Percentiles rank a stretch among this genome's conserved stretches.
phyloP scores from a whole-genome alignment of 2,329 filamentous ascomycete species.

The Neonectria sp. region DNA sequence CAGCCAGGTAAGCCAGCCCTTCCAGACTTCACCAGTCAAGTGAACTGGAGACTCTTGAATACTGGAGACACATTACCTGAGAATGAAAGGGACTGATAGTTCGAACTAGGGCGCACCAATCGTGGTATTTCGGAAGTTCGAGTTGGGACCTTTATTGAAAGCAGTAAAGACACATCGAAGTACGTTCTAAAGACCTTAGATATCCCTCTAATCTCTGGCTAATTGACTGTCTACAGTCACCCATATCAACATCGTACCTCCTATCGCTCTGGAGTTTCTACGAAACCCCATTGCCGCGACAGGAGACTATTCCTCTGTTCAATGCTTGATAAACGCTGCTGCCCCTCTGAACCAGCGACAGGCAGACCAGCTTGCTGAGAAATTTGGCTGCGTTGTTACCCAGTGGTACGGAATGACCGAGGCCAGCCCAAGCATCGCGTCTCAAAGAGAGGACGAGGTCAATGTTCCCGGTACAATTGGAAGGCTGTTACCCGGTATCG shows the following conservation, averaged over 20 bases:
- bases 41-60: no score
- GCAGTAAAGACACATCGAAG: slow-evolving; percentile 14
- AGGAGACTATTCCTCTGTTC: slow-evolving; percentile 14
- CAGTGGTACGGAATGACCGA: slow-evolving; percentile 25
- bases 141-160: slow-evolving; percentile 10
- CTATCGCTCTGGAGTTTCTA: slow-evolving; percentile 18
- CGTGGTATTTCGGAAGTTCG: slow-evolving; percentile 15
- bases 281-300: slow-evolving; percentile 7
- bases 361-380: slow-evolving; percentile 11
- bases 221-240: neutral
- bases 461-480: slow-evolving; percentile 18
- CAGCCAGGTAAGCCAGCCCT: slow-evolving; percentile 2
- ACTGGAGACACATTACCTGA: neutral
- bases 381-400: slow-evolving; percentile 13
- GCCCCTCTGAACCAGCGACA: slow-evolving; percentile 21
- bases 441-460: slow-evolving; percentile 17
- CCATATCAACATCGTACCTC: slow-evolving; percentile 20
- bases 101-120: slow-evolving; percentile 10
- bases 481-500: slow-evolving; percentile 16
- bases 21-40: no score
- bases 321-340: slow-evolving; percentile 22
- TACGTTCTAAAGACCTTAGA: neutral
- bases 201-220: neutral
- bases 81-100: neutral
- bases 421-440: slow-evolving; percentile 20